phyloP scores from a whole-genome alignment of 2,329 filamentous ascomycete genomes.

The Aspergillus sergii region DNA sequence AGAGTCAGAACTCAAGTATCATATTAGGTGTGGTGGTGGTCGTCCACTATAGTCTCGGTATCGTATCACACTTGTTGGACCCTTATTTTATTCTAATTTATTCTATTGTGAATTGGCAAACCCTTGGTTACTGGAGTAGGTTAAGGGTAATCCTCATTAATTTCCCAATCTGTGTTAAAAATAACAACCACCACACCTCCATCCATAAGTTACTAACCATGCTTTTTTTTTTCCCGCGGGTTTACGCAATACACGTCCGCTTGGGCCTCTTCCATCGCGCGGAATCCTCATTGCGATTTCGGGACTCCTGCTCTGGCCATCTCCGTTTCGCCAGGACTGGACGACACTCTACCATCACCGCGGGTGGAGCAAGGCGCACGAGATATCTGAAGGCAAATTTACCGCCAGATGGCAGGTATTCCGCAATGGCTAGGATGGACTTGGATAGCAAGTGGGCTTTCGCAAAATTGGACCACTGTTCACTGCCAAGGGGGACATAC shows the following conservation, averaged over 20 bases:
- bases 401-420: background rate
- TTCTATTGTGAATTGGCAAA: background rate
- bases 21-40: background rate
- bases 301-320: conserved; percentile 14
- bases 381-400: background rate
- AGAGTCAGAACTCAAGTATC: conserved; percentile 2
- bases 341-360: background rate
- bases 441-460: background rate
- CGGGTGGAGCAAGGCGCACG: background rate
- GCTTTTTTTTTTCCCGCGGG: background rate
- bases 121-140: background rate
- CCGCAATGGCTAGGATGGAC: background rate
- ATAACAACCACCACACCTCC: conserved; percentile 1
- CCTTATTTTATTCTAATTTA: background rate
- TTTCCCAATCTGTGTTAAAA: conserved; percentile 10
- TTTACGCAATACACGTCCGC: conserved; percentile 19
- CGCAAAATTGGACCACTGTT: background rate
- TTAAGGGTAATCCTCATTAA: background rate
- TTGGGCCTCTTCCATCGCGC: conserved; percentile 12
- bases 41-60: background rate
- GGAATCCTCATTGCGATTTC: conserved; percentile 8
- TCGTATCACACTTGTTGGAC: background rate
- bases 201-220: background rate
- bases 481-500: background rate
- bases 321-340: background rate